Percentiles rank a stretch among this genome's conserved stretches.
Evolutionary conservation across 2,329 filamentous ascomycete genomes (phyloP).

Genomic region (Sclerotinia glacialis): DNA sequence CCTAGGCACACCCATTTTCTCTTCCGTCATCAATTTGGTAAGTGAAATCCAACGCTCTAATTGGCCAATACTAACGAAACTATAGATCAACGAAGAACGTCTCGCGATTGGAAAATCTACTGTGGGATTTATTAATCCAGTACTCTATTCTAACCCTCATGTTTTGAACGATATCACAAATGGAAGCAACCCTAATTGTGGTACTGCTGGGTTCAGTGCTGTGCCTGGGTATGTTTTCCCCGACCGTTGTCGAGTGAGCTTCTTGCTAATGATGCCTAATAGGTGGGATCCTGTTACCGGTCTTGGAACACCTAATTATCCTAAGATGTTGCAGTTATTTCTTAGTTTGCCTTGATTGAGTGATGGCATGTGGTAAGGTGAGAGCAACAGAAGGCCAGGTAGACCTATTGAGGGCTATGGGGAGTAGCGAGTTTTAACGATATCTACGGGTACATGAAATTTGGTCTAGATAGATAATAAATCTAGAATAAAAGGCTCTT

Average conservation of each 20-base stretch:
- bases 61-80: not conserved
- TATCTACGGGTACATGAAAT: too few species aligned
- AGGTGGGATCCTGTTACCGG: slow-evolving; percentile 40
- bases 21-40: slow-evolving; percentile 22
- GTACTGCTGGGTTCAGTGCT: slow-evolving; percentile 38
- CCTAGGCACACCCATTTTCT: slow-evolving; percentile 18
- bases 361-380: not conserved
- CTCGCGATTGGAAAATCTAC: slow-evolving; percentile 39
- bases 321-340: slow-evolving; percentile 30
- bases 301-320: slow-evolving; percentile 37
- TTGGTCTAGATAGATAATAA: too few species aligned
- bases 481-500: too few species aligned
- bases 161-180: slow-evolving; percentile 40
- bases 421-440: not conserved
- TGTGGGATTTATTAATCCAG: slow-evolving; percentile 44
- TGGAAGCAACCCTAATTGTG: slow-evolving; percentile 38
- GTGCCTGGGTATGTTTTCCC: slow-evolving; percentile 29
- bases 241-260: not conserved
- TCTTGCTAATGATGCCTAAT: not conserved
- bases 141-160: slow-evolving; percentile 32
- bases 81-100: slow-evolving; percentile 43
- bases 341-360: slow-evolving; percentile 27
- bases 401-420: not conserved
- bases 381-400: not conserved
- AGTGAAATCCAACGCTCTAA: not conserved